phyloP scores from a whole-genome alignment of 768 basidiomycete genomes.

The Gautieria morchelliformis region DNA sequence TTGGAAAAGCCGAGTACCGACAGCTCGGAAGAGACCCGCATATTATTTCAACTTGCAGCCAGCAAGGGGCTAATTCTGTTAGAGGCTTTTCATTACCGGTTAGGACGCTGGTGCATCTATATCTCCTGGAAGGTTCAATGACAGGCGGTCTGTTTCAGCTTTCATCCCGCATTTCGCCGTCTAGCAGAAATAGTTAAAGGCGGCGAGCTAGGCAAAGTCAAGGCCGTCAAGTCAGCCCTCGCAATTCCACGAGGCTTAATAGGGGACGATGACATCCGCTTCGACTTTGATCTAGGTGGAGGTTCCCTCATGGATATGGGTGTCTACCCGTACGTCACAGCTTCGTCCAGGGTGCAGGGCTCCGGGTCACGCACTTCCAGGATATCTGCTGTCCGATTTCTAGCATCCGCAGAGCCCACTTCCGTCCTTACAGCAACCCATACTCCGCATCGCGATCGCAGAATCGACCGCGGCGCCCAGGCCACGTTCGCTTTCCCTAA shows the following conservation, averaged over 20 bases:
- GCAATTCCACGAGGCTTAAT: slow-evolving; percentile 3
- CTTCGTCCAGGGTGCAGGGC: neutral
- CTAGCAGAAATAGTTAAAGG: slow-evolving; percentile 9
- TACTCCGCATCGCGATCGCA: slow-evolving; percentile 11
- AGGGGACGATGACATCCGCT: slow-evolving; percentile 14
- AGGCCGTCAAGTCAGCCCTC: slow-evolving; percentile 4
- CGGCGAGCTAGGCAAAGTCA: slow-evolving; percentile 14
- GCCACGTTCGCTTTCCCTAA: slow-evolving; percentile 25
- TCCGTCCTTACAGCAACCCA: neutral
- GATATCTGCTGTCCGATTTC: neutral
- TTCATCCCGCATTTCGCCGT: slow-evolving; percentile 15
- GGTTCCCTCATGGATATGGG: slow-evolving; percentile 20
- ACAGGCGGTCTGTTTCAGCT: slow-evolving; percentile 6
- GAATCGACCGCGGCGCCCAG: slow-evolving; percentile 24
- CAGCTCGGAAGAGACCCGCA: slow-evolving; percentile 20
- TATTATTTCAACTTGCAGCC: slow-evolving; percentile 18
- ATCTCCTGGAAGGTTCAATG: neutral
- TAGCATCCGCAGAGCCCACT: neutral
- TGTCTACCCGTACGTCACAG: neutral
- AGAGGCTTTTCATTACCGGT: slow-evolving; percentile 20
- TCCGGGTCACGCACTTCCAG: too few relatives aligned
- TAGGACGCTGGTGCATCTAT: neutral
- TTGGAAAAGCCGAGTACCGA: slow-evolving; percentile 25
- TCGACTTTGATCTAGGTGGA: slow-evolving; percentile 16
- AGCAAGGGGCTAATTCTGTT: slow-evolving; percentile 18